A percentile compares a stretch with the other conserved stretches of the same genome.
Evolutionary conservation across 495 filamentous ascomycete genomes (phyloP).

Genomic region (Penicillium alfredii): DNA sequence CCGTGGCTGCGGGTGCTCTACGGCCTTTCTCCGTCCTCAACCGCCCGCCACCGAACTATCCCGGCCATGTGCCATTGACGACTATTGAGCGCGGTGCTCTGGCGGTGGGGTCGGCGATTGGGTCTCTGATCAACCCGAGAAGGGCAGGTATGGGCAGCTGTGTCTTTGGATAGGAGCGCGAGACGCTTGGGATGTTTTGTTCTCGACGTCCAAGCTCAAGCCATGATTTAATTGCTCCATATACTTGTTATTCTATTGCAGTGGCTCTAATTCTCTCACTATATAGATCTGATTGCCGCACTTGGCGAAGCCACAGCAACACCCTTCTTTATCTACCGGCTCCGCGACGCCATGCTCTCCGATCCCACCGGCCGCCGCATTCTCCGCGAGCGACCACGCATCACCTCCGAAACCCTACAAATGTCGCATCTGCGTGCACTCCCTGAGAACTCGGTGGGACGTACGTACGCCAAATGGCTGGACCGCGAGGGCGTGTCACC

Average conservation of each 20-base stretch:
- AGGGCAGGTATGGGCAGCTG: slow-evolving; percentile 69
- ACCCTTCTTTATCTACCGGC: slow-evolving; percentile 90
- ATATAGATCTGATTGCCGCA: slow-evolving; percentile 80
- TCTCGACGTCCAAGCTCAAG: too few species aligned
- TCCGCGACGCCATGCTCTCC: slow-evolving; percentile 85
- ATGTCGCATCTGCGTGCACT: slow-evolving; percentile 65
- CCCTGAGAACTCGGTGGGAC: slow-evolving; percentile 71
- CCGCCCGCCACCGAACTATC: slow-evolving; percentile 69
- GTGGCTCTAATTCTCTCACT: slow-evolving; percentile 1
- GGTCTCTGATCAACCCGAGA: slow-evolving; percentile 71
- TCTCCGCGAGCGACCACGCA: slow-evolving; percentile 81
- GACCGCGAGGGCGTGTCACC: slow-evolving; percentile 89
- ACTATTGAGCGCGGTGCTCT: slow-evolving; percentile 67
- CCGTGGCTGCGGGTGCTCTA: slow-evolving; percentile 8
- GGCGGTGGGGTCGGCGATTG: slow-evolving; percentile 75
- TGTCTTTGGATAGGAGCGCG: too few species aligned
- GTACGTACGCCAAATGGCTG: slow-evolving; percentile 78
- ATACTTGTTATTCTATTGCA: too few species aligned
- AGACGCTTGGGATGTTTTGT: too few species aligned
- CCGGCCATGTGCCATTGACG: slow-evolving; percentile 87
- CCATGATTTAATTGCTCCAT: too few species aligned
- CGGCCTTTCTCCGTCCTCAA: slow-evolving; percentile 68
- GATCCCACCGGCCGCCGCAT: slow-evolving; percentile 83
- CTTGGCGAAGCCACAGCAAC: slow-evolving; percentile 90
- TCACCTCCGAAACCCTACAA: slow-evolving; percentile 70